phyloP scores from a whole-genome alignment of 208 protist genomes.

The Naegleria gruberi region DNA sequence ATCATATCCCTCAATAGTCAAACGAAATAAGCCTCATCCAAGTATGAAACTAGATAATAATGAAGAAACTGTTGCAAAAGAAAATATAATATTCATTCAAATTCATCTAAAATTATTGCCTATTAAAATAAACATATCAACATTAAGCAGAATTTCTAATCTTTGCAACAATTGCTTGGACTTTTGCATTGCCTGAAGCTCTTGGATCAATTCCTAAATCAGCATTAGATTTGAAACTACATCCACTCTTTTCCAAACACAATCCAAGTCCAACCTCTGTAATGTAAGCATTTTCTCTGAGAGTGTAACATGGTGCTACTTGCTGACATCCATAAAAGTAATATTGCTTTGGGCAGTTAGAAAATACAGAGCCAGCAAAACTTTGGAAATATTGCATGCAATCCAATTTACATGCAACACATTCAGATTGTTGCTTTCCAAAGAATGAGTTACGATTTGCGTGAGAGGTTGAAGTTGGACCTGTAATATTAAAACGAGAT shows the following conservation, averaged over 20 bases:
- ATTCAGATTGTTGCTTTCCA: neutral
- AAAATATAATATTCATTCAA: too few relatives aligned
- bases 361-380: neutral
- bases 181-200: too few relatives aligned
- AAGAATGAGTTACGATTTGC: neutral
- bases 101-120: too few relatives aligned
- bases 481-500: neutral
- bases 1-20: too few relatives aligned
- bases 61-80: too few relatives aligned
- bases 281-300: neutral
- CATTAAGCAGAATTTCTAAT: too few relatives aligned
- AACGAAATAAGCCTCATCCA: too few relatives aligned
- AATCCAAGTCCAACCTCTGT: neutral
- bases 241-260: neutral
- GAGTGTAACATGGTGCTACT: neutral
- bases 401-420: neutral
- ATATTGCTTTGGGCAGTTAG: neutral
- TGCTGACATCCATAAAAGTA: neutral
- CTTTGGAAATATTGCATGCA: neutral
- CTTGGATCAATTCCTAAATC: too few relatives aligned
- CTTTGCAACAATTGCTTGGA: too few relatives aligned
- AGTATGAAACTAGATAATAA: too few relatives aligned
- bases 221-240: too few relatives aligned
- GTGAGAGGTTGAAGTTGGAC: neutral
- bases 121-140: too few relatives aligned